These are phyloP conservation scores for Alternaria angustiovoidea DNA, from an alignment of 2,329 filamentous ascomycete species.

Conservation along the genomic window DNA sequence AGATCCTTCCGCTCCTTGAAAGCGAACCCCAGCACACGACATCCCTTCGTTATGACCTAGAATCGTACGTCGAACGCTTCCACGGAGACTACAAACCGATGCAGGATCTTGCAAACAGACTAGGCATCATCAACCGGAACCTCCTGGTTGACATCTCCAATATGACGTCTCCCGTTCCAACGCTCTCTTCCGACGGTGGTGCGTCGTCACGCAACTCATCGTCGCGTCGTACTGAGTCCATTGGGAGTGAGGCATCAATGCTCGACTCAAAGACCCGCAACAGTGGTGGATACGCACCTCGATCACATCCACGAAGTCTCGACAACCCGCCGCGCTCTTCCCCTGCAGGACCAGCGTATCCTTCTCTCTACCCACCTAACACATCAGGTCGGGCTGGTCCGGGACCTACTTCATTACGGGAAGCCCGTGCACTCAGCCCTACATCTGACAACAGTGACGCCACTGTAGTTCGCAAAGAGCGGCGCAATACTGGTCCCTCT, in stretches of 20 bases:
- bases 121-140: constrained; percentile 80
- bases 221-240: constrained; percentile 54
- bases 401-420: constrained; percentile 29
- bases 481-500: constrained; percentile 33
- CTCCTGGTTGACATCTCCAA: constrained; percentile 67
- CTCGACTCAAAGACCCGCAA: constrained; percentile 59
- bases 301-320: constrained; percentile 34
- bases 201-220: constrained; percentile 53
- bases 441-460: constrained; percentile 40
- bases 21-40: constrained; percentile 53
- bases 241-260: constrained; percentile 49
- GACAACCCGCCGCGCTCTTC: constrained; percentile 42
- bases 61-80: constrained; percentile 80
- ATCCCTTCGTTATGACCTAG: constrained; percentile 69
- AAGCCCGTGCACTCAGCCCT: constrained; percentile 37
- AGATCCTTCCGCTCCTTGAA: constrained; percentile 77
- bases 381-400: constrained; percentile 26
- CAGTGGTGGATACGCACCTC: constrained; percentile 68
- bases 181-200: constrained; percentile 51
- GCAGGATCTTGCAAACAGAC: constrained; percentile 70
- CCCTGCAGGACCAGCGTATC: constrained; percentile 35
- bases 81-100: constrained; percentile 78
- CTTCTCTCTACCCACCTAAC: constrained; percentile 29
- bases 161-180: constrained; percentile 64
- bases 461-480: constrained; percentile 33